phyloP scores from a whole-genome alignment of 306 rosid genomes.

The Rosa chinensis region DNA sequence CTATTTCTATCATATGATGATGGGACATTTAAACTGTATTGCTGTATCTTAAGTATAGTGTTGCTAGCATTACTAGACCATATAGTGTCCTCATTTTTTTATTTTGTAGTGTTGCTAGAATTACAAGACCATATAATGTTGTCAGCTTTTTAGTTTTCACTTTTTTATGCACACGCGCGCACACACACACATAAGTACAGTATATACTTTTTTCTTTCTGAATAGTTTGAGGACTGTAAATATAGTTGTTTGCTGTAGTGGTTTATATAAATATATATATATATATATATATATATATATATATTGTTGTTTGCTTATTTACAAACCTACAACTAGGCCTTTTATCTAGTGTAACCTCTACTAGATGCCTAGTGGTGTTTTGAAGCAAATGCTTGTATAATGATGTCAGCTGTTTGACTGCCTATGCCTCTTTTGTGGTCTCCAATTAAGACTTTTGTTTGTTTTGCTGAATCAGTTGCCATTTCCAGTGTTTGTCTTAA shows the following conservation, averaged over 20 bases:
- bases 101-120: no score
- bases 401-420: background rate
- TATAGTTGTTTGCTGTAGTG: background rate
- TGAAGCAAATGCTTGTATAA: background rate
- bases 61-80: constrained; percentile 1
- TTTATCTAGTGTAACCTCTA: background rate
- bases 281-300: background rate
- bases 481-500: constrained; percentile 7
- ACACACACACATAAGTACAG: no score
- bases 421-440: background rate
- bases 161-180: background rate
- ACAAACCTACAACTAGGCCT: background rate
- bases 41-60: background rate
- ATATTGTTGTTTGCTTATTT: background rate
- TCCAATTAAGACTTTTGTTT: constrained; percentile 9
- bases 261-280: background rate
- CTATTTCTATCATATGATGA: background rate
- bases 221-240: background rate
- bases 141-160: background rate
- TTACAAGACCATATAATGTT: no score
- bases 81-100: background rate
- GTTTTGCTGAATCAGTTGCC: background rate
- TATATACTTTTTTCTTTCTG: background rate
- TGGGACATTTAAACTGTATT: background rate
- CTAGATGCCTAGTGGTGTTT: background rate